Conservation (phyloP, 164 flowering plant species). For the Sextonia rubra region DNA sequence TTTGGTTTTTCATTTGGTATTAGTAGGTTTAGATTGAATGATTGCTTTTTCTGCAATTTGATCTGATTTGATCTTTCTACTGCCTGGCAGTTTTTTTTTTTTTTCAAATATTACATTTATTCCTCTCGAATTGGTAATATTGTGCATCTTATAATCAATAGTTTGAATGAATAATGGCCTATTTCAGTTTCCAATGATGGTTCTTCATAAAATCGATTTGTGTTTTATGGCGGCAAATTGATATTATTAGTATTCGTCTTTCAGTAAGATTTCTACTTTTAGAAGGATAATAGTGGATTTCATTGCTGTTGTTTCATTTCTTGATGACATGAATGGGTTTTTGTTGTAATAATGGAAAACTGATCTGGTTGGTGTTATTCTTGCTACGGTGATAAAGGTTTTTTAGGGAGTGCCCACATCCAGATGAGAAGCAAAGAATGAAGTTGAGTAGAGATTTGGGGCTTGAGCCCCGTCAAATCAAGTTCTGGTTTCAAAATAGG, state of each 20-base stretch:
- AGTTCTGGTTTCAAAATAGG: slow-evolving; percentile 91
- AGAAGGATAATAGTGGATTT: neutral
- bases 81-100: neutral
- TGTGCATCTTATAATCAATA: neutral
- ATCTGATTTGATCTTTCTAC: neutral
- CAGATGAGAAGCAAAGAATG: slow-evolving; percentile 74
- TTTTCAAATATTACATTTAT: too few species aligned
- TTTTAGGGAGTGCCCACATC: slow-evolving; percentile 86
- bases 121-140: neutral
- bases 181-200: neutral
- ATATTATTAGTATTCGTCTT: neutral
- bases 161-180: neutral
- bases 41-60: neutral
- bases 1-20: neutral
- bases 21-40: neutral
- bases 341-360: neutral
- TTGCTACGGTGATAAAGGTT: slow-evolving; percentile 32
- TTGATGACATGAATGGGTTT: neutral
- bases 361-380: neutral
- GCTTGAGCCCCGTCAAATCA: slow-evolving; percentile 76
- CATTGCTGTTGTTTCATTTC: neutral
- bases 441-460: slow-evolving; percentile 66
- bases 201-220: neutral
- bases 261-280: neutral
- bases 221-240: neutral